Evolutionary conservation across 257 asterid genomes (phyloP).

Genomic region (Solanum ossicruentum): DNA sequence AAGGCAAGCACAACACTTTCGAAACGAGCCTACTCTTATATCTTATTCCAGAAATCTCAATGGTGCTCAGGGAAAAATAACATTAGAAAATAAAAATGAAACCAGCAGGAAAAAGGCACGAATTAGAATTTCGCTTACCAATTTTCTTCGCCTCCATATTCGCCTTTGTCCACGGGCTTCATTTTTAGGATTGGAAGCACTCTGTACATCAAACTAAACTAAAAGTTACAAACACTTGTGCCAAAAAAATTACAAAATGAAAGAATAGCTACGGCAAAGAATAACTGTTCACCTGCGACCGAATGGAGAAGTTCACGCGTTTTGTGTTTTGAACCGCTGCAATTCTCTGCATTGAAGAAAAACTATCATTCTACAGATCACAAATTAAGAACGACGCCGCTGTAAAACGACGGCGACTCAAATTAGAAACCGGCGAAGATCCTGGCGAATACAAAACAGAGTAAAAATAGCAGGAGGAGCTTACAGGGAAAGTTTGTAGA

Average conservation of each 20-base stretch:
- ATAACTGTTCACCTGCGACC: conserved; percentile 31
- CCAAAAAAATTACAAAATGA: not conserved
- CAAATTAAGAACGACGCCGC: not conserved
- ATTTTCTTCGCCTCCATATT: conserved; percentile 78
- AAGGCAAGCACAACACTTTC: not conserved
- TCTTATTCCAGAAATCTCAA: not conserved
- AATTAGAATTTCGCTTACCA: conserved; percentile 25
- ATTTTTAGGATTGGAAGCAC: conserved; percentile 21
- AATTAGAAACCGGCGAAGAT: not conserved
- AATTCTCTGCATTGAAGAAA: conserved; percentile 32
- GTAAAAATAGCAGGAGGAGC: not conserved
- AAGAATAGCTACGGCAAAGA: not conserved
- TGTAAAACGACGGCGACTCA: not conserved
- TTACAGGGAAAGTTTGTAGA: not conserved
- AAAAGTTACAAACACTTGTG: not conserved
- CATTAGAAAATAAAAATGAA: not conserved
- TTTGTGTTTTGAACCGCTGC: conserved; percentile 23
- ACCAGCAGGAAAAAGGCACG: not conserved
- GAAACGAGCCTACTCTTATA: not conserved
- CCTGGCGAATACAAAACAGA: not conserved
- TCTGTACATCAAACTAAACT: conserved; percentile 20
- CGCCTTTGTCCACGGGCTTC: conserved; percentile 40
- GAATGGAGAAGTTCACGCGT: conserved; percentile 14
- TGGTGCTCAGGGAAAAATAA: not conserved
- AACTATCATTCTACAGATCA: not conserved